Evolutionary conservation across 805 yeast genomes (phyloP), one percentile per base, ranked within the genome.

Genomic region (Barnettozyma wickerhamii): DNA sequence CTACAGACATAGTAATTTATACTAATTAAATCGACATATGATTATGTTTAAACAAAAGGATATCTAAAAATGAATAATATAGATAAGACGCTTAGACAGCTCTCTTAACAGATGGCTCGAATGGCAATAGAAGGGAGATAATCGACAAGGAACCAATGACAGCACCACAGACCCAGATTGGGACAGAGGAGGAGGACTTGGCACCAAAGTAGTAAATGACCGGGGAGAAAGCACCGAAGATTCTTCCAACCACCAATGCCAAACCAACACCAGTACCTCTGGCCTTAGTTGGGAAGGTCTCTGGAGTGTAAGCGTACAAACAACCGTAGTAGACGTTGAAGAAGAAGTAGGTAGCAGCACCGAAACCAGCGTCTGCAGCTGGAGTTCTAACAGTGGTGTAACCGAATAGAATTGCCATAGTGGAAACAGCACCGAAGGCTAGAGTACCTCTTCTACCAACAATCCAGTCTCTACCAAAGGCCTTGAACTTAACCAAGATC

Each of bases 221-320:
- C 18, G 84, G 84, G 6, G 78, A 79, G 52, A 77, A 68, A 15
- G 72, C 72, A 37, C 82, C 82, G 37, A 74, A 60, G 20, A 75
- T 50, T 58, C 84, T 62, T 46, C 71, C 71, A 27, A 67, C 66
- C 9, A 77, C 77, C 12, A 82, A 68, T 6, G 81, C 74, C 17
- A 79, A 49, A 5, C 83, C 81, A 32, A 74, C 72, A 34, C 81
- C 85, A 2, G 85, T 79, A 13, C 80, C 79, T 56, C 77, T 60
- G 15, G 69, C 66, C 38, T 64, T 58, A 0, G 75, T 61, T 30
- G 80, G 80, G 57, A 80, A 69, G 19, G 76, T 74, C 53, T 80
- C 84, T 0, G 85, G 86, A 4, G 84, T 78, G 53, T 77, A 79
- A 5, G 84, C 85, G 51, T 77, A 80, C 17, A 80, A 59, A 18